Percentiles rank a stretch among this genome's conserved stretches.
Conservation (phyloP, 164 flowering plant species). For the Houttuynia cordata region DNA sequence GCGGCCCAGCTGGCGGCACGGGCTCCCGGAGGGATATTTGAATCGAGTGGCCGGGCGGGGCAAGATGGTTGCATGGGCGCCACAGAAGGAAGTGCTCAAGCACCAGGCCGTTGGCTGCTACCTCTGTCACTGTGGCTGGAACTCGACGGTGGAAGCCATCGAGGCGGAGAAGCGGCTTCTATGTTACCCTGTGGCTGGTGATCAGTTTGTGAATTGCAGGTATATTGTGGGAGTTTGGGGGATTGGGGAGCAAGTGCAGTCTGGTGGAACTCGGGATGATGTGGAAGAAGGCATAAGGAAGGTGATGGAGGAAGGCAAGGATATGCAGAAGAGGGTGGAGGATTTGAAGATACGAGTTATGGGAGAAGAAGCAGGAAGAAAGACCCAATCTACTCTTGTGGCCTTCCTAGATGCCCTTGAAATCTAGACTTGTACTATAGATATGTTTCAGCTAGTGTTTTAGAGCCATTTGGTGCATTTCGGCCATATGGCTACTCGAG, state of each 20-base stretch:
- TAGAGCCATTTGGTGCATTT: too few species aligned
- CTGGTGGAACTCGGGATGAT: conserved; percentile 24
- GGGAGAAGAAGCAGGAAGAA: conserved; percentile 28
- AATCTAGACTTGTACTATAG: too few species aligned
- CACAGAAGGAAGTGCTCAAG: conserved; percentile 48
- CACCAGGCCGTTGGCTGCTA: conserved; percentile 52
- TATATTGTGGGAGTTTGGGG: conserved; percentile 55
- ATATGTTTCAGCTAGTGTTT: too few species aligned
- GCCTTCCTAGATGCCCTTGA: conserved; percentile 14
- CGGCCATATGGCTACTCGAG: too few species aligned
- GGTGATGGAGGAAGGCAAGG: conserved; percentile 9
- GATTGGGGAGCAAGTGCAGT: conserved; percentile 33
- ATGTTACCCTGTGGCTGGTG: conserved; percentile 75
- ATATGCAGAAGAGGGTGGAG: conserved; percentile 27
- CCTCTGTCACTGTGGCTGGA: conserved; percentile 88
- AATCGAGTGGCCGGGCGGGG: conserved; percentile 31
- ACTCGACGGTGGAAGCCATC: conserved; percentile 70
- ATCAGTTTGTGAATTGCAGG: conserved; percentile 55
- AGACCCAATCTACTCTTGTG: conserved; percentile 15
- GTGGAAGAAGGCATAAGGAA: conserved; percentile 24
- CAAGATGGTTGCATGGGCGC: conserved; percentile 67
- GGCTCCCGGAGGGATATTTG: conserved; percentile 36
- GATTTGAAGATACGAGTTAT: conserved; percentile 24
- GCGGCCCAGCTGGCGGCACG: conserved; percentile 31
- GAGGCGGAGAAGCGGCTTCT: conserved; percentile 31